These are phyloP conservation scores for thale cress (Arabidopsis thaliana) DNA, from an alignment of 345 rosid genomes.

Conservation along the genomic window DNA sequence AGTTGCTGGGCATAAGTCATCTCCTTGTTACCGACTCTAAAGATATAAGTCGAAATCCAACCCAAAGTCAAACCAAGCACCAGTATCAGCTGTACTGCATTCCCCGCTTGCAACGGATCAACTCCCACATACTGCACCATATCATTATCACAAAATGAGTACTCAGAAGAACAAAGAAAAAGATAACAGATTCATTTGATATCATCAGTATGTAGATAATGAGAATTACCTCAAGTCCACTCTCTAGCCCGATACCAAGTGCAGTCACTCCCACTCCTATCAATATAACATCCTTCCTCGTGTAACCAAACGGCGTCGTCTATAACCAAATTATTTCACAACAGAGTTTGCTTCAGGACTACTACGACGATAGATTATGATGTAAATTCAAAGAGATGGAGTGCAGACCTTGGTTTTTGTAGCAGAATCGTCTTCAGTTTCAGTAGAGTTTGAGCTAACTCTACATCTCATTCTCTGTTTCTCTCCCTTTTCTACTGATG, in stretches of 20 bases:
- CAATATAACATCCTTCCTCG: slow-evolving; percentile 88
- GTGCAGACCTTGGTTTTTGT: slow-evolving; percentile 40
- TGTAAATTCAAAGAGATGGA: neutral
- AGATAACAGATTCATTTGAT: neutral
- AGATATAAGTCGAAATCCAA: slow-evolving; percentile 91
- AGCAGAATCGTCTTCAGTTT: slow-evolving; percentile 41
- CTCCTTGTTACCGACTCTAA: slow-evolving; percentile 95
- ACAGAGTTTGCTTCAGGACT: slow-evolving; percentile 9
- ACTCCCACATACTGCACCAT: slow-evolving; percentile 73
- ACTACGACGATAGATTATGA: neutral
- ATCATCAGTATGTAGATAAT: neutral
- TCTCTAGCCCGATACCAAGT: slow-evolving; percentile 75
- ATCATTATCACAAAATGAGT: slow-evolving; percentile 17
- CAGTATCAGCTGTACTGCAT: slow-evolving; percentile 78
- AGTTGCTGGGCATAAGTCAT: slow-evolving; percentile 96
- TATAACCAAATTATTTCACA: slow-evolving; percentile 19
- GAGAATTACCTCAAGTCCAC: slow-evolving; percentile 84
- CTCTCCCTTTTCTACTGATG: neutral
- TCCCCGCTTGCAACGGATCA: slow-evolving; percentile 91
- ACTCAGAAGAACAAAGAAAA: neutral
- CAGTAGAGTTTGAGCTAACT: slow-evolving; percentile 42
- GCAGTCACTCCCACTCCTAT: slow-evolving; percentile 86
- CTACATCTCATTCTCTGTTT: slow-evolving; percentile 36
- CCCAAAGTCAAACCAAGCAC: slow-evolving; percentile 91
- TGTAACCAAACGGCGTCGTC: slow-evolving; percentile 84